A percentile compares a stretch with the other conserved stretches of the same genome.
Conservation (phyloP, 805 yeast genomes). For the Nakazawaea siamensis region DNA sequence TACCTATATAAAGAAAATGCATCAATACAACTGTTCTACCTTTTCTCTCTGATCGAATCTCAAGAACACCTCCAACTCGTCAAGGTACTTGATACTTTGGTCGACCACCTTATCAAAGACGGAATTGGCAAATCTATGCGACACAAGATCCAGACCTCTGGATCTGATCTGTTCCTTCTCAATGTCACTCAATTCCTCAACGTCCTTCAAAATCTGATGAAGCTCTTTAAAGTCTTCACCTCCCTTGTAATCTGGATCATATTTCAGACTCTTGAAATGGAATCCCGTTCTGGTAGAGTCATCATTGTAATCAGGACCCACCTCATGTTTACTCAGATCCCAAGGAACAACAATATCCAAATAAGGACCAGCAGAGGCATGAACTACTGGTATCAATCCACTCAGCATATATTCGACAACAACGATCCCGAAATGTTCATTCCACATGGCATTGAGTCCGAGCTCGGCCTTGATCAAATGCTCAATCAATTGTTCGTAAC, state of each 20-base stretch:
- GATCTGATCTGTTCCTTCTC: conserved; percentile 15
- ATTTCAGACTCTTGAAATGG: conserved; percentile 56
- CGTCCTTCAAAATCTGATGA: conserved; percentile 35
- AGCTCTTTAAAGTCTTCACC: conserved; percentile 23
- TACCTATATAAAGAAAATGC: neutral
- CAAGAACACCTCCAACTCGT: conserved; percentile 9
- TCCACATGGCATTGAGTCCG: conserved; percentile 98
- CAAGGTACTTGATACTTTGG: conserved; percentile 3
- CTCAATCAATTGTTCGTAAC: conserved; percentile 52
- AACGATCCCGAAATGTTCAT: conserved; percentile 97
- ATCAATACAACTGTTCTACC: conserved; percentile 21
- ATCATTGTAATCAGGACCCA: conserved; percentile 18
- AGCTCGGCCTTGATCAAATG: conserved; percentile 49
- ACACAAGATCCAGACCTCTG: conserved; percentile 9
- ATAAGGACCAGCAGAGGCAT: conserved; percentile 93
- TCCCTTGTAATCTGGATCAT: conserved; percentile 64
- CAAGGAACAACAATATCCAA: conserved; percentile 73
- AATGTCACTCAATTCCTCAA: conserved; percentile 13
- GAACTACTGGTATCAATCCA: conserved; percentile 83
- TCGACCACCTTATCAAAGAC: conserved; percentile 5
- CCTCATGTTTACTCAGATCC: conserved; percentile 23
- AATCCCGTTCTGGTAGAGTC: conserved; percentile 55
- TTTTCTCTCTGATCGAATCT: conserved; percentile 16
- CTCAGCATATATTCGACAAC: conserved; percentile 87
- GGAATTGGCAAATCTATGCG: conserved; percentile 7